Evolutionary conservation across 2,329 filamentous ascomycete species (phyloP), one percentile per base, ranked within the genome.

Genomic region (Talaromyces sp.): DNA sequence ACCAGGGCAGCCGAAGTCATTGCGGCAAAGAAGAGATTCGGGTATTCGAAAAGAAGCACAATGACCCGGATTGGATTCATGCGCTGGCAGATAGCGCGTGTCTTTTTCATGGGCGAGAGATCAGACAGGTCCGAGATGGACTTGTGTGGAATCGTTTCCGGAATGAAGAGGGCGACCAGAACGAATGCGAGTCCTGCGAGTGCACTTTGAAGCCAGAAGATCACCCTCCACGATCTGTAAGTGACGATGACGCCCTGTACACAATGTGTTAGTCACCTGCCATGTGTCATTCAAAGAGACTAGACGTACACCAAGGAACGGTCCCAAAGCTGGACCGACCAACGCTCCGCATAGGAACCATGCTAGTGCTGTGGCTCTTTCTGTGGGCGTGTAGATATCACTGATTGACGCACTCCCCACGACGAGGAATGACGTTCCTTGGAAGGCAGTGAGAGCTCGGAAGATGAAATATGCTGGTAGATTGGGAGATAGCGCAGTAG

Each of bases 171-270:
- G 64, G 85, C 81, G 32, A 89, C 81, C 0, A 87, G 81, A 0
- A 86, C 21, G 0, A 81, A 78, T 0, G 84, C 86, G 0, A 82
- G 69, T 1, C 83, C 88, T 0, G 86, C 86, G 6, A 91, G 79
- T 0, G 83, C 88, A 0, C 86, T 85, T 69, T 92, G 89, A 0
- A 92, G 77, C 86, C 88, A 92, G 75, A 91, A 92, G 57, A 92
- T 90, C 48, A 84, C 83, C 19, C 88, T 81, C 90, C 90, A 93
- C 2, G 81, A 83, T 7, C 81, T 80, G 72, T 85, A 91, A 0
- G 88, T 92, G 17, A 92, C 88, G 56, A 93, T 90, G 51, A 91
- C 85, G 26, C 89, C 90, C 58, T 89, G 85, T 8, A 88, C 14
- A 19, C 6, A 12, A 56, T 8, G 26, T 38, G 26, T 51, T 26